Base-by-base conservation (phyloP, 768 basidiomycete genomes). In the Trametes elegans region DNA sequence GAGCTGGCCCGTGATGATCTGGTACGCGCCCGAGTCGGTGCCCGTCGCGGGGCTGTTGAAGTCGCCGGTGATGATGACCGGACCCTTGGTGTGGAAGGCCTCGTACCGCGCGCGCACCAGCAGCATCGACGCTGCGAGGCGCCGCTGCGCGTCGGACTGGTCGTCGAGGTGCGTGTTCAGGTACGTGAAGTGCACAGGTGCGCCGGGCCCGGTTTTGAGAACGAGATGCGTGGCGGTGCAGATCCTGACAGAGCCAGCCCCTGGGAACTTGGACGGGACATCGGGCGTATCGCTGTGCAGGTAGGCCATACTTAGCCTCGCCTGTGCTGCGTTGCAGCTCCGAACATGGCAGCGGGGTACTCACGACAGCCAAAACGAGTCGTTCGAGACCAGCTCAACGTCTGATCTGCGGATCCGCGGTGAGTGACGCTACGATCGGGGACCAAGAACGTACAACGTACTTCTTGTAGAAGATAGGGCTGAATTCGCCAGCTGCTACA, bases 381-480 rank as follows among this genome's bases (percentile, higher is more conserved):
- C 80, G 48, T 71, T 73, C 1, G 68, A 65, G 19, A 75, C 59
- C 7, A 79, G 68, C 8, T 64, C 67, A 39, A 80, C 60, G 31
- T 69, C 68, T 1, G 69, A 65, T 53, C 74, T 72, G 21, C 16
- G 55, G 13, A 32, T 39, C 28, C 49, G 34, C 52, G 5, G 16
- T 34, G 43, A 40, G 27, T 29, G 3, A 24, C 23, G 43, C 40
- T 42, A 24, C n/a, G 23, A 42, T 44, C 23, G n/a, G 8, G 28
- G 19, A 4, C 28, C 26, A 14, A 6, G 21, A 11, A 11, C 7
- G 23, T 14, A 18, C 32, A 10, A 26, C 49, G 46, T 44, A 75
- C 76, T 71, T 77, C 56, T 80, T 77, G 70, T 74, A 87, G 65
- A 84, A 86, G 55, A 86, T 79, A 0, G 84, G 82, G 60, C 75